Evolutionary conservation across 2,329 filamentous ascomycete genomes (phyloP), one percentile per base, ranked within the genome.

Genomic region (Hypomyces rosellus): DNA sequence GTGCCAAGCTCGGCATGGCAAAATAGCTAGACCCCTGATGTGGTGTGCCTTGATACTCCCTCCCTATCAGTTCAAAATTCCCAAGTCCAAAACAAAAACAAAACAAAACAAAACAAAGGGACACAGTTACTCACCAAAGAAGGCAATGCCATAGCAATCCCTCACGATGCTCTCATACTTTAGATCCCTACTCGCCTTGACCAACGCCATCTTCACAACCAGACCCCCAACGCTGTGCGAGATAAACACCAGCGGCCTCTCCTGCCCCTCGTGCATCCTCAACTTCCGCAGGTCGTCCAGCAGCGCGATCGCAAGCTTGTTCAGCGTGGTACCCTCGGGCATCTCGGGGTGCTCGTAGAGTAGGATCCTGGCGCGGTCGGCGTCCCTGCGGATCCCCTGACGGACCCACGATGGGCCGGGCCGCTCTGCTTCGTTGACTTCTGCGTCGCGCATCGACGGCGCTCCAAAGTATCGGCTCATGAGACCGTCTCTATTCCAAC

Each of bases 21-120:
- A 84, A 71, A 58, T 84, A 84, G 40, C 76, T 83, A 0, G 81
- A 84, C 3, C 81, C 81, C 15, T 79, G 78, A 56, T 85, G 81
- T 0, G 81, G 81, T 1, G 80, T 80, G 15, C 73, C 77, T 80
- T 48, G 14, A 2, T 4, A 12, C 5, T 8, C 36, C 3, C 16
- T 22, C 15, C 12, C 16, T 5, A 6, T 43, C 39, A 20, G 25
- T 33, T 8, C 2, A 34, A 34, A 3, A 7, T 25, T 5, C 20
- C 20, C 20, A 20, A 20, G 20, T 20, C 5, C 20, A 20, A 20
- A 20, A 20, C 20, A 20, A n/a, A n/a, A n/a, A n/a, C n/a, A n/a
- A n/a, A n/a, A n/a, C n/a, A n/a, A n/a, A n/a, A n/a, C n/a, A n/a
- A n/a, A n/a, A n/a, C n/a, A n/a, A n/a, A 5, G 25, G 4, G 2